These are phyloP conservation scores for Solanum phureja DNA, from an alignment of 257 asterid genomes.

Conservation along the genomic window DNA sequence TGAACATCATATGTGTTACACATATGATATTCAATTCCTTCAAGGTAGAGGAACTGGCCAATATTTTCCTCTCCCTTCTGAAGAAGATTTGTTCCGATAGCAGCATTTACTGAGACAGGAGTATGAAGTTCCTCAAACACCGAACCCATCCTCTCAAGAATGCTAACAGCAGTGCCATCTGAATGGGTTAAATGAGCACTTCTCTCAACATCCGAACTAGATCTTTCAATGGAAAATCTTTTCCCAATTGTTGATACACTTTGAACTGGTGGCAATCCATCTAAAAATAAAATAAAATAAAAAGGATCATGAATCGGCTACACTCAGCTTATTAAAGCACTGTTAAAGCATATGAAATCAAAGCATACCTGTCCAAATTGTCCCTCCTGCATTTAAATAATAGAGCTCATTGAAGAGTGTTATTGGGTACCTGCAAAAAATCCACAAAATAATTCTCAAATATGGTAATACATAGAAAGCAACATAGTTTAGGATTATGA, in stretches of 20 bases:
- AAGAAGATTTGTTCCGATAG: constrained; percentile 66
- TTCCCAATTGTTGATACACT: constrained; percentile 43
- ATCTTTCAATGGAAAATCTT: constrained; percentile 49
- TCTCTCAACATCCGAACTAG: constrained; percentile 16
- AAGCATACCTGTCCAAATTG: constrained; percentile 85
- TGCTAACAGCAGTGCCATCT: constrained; percentile 56
- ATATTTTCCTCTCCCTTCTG: constrained; percentile 73
- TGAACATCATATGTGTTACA: constrained; percentile 94
- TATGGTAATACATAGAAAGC: not conserved
- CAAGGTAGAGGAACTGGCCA: constrained; percentile 91
- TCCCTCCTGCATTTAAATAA: constrained; percentile 84
- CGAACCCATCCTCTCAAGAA: constrained; percentile 76
- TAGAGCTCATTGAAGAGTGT: constrained; percentile 96
- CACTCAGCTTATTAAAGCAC: not conserved
- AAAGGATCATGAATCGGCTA: not conserved
- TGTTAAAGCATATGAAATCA: not conserved
- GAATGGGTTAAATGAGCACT: constrained; percentile 15
- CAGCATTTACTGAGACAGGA: constrained; percentile 51
- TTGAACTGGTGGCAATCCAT: constrained; percentile 77
- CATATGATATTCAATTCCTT: constrained; percentile 95
- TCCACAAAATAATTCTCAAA: constrained; percentile 9
- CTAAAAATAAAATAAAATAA: constrained; percentile 21
- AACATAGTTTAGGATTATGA: not conserved
- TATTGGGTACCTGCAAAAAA: constrained; percentile 65
- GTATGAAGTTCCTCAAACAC: constrained; percentile 50